Base-by-base conservation (phyloP, 495 filamentous ascomycete species). In the Aspergillus conjunctus region DNA sequence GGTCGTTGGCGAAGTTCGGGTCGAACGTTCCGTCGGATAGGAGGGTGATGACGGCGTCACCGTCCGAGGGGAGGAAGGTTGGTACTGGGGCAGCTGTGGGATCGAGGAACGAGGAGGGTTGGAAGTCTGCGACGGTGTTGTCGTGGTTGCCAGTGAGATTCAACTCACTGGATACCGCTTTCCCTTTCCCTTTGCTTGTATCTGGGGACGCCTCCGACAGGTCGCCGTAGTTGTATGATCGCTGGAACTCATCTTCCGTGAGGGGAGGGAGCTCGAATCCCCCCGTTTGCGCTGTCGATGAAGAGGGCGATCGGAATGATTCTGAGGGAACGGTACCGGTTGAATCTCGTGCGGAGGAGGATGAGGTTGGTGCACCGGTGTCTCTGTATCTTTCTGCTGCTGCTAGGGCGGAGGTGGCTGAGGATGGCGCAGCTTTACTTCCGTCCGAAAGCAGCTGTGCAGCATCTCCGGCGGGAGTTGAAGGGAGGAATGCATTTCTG, bases 11-110 rank as follows among this genome's bases (percentile, higher is more conserved):
- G 60, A 78, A 62, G 59, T 83, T 70, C 67, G 88, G 72, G 56
- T 85, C 65, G 74, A 87, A 78, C 61, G 77, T 68, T 58, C 71
- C 50, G 71, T 87, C 67, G 49, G 77, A 57, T 70, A 90, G 69
- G 75, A 91, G 69, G 46, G 72, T 62, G 8, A 80, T 58, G 7
- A 82, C 79, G 5, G 69, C 80, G 31, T 71, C 62, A 50, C 81
- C 80, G 59, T 83, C 80, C 11, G 44, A 61, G 15, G 65, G n/a
- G 17, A 53, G 48, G 21, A 46, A 20, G 34, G 34, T 21, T 44
- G 51, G 51, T 31, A 11, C 26, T 26, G 26, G 26, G 26, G 44
- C 33, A 18, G 43, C 26, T 14, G 34, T 51, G 50, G 45, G 30
- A 21, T 57, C 41, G 44, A 45, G 44, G 51, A 46, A 20, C 5